Base-by-base conservation (phyloP, 2,329 filamentous ascomycete genomes). In the Fusarium nurragi region DNA sequence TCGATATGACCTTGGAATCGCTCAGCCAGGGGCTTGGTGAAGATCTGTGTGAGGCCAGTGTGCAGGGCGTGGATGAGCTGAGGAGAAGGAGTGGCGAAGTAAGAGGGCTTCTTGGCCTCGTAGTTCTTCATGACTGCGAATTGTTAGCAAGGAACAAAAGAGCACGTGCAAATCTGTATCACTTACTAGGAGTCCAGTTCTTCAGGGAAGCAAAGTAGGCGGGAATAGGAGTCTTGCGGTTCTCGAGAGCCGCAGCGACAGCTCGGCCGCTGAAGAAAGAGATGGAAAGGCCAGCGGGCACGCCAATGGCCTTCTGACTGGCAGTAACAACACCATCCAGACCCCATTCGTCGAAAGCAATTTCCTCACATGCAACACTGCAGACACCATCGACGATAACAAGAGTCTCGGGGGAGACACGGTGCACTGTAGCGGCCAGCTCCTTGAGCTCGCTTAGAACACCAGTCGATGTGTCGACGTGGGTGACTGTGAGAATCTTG, bases 161-260 rank as follows among this genome's bases (percentile, higher is more conserved):
- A 6, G 14, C 22, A 7, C 18, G 4, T 6, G 10, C 13, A 6
- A 14, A 9, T 9, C 21, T 23, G 11, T 16, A 21, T 55, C 55
- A 79, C 86, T 73, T 83, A 92, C 90, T 95, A 43, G 94, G 94
- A 55, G 94, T 83, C 95, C 95, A 99, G 81, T 98, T 98, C 84
- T 93, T 94, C 84, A 97, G 92, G 13, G 92, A 97, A 53, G 92
- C 94, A 79, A 97, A 99, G 85, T 98, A 99, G 21, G 93, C 91
- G 19, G 88, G 85, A 2, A 94, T 92, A 13, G 90, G 90, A 12
- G 88, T 89, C 83, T 94, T 94, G 76, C 95, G 87, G 71, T 83
- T 86, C 79, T 94, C 88, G 79, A 96, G 91, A 12, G 64, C 64
- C 26, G 83, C 82, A 73, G 95, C 84, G 70, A 99, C 91, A 39